A percentile compares a stretch with the other conserved stretches of the same genome.
These are phyloP conservation scores for Clathrospora elynae DNA, from an alignment of 2,329 filamentous ascomycete species.

Conservation along the genomic window DNA sequence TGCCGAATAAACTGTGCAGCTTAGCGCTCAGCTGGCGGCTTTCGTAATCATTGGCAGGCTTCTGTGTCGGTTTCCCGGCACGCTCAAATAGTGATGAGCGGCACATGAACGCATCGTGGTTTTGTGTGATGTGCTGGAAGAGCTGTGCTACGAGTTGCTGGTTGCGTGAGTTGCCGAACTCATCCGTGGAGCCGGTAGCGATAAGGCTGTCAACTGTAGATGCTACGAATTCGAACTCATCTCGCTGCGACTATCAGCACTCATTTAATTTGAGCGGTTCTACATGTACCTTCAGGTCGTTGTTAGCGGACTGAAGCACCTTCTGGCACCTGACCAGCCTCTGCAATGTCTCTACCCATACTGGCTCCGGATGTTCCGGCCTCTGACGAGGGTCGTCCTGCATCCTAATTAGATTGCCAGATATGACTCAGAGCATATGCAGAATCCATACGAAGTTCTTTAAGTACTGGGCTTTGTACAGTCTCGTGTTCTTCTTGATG, in stretches of 20 bases:
- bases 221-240: conserved; percentile 44
- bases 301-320: conserved; percentile 52
- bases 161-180: conserved; percentile 55
- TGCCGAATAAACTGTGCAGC: conserved; percentile 71
- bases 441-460: conserved; percentile 56
- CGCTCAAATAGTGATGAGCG: conserved; percentile 63
- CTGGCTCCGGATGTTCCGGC: conserved; percentile 32
- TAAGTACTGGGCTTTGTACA: conserved; percentile 69
- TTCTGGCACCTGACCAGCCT: conserved; percentile 46
- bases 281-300: conserved; percentile 47
- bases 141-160: conserved; percentile 43
- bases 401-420: conserved; percentile 11
- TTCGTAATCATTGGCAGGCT: conserved; percentile 48
- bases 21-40: conserved; percentile 70
- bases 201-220: conserved; percentile 50
- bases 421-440: neutral
- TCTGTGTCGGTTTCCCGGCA: conserved; percentile 54
- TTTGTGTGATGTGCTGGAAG: conserved; percentile 54
- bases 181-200: conserved; percentile 45
- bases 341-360: conserved; percentile 41
- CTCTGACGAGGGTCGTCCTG: conserved; percentile 49
- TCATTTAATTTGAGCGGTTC: neutral
- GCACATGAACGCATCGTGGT: conserved; percentile 65
- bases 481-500: conserved; percentile 61
- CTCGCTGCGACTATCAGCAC: conserved; percentile 23